Evolutionary conservation across 257 asterid genomes (phyloP).

Genomic region (Lithospermum erythrorhizon): DNA sequence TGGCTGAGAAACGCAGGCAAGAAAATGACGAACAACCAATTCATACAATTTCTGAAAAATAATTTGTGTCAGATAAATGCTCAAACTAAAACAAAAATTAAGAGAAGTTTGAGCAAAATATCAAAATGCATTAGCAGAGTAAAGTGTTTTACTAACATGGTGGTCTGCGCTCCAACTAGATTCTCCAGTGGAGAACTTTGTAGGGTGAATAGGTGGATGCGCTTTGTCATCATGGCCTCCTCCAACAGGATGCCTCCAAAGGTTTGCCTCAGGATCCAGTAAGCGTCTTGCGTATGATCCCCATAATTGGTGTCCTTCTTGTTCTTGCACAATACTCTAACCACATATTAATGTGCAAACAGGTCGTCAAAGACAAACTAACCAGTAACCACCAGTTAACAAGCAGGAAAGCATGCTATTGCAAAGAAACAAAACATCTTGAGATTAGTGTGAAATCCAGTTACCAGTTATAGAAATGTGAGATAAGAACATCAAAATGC

Average conservation of each 20-base stretch:
- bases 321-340: slow-evolving; percentile 84
- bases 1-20: slow-evolving; percentile 98
- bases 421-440: background rate
- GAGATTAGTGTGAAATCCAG: background rate
- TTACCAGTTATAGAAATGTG: too few relatives aligned
- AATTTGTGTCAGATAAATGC: slow-evolving; percentile 1
- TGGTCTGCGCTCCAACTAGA: slow-evolving; percentile 89
- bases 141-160: slow-evolving; percentile 52
- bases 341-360: slow-evolving; percentile 15
- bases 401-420: background rate
- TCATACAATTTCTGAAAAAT: slow-evolving; percentile 78
- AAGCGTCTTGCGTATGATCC: slow-evolving; percentile 79
- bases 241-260: slow-evolving; percentile 77
- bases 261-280: slow-evolving; percentile 72
- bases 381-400: background rate
- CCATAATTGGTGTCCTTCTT: slow-evolving; percentile 81
- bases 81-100: background rate
- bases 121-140: slow-evolving; percentile 3
- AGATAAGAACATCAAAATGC: too few relatives aligned
- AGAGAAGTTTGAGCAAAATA: background rate
- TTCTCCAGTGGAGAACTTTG: slow-evolving; percentile 90
- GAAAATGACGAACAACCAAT: slow-evolving; percentile 94
- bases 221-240: slow-evolving; percentile 99
- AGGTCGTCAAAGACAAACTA: background rate
- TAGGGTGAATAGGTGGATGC: slow-evolving; percentile 98